phyloP scores from a whole-genome alignment of 306 rosid genomes.

The Prunus campanulata region DNA sequence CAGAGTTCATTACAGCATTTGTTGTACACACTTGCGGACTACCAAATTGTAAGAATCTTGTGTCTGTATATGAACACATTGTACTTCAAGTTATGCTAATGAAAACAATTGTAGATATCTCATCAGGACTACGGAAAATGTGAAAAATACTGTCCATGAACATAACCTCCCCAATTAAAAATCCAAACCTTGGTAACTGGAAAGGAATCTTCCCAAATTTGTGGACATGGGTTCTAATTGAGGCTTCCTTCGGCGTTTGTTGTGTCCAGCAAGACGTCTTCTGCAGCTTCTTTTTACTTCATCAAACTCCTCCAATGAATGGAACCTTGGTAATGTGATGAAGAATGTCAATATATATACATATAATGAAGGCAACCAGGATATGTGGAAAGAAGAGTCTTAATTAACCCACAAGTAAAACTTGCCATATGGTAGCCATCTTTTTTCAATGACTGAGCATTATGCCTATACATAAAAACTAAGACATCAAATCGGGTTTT shows the following conservation, averaged over 20 bases:
- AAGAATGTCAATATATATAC: not conserved
- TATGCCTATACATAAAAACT: too few species aligned
- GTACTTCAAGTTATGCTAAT: not conserved
- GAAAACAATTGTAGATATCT: not conserved
- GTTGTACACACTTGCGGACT: slow-evolving; percentile 24
- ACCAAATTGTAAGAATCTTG: slow-evolving; percentile 32
- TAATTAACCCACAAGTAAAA: too few species aligned
- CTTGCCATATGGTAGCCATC: too few species aligned
- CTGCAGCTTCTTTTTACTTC: slow-evolving; percentile 87
- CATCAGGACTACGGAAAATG: not conserved
- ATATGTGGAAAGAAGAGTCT: too few species aligned
- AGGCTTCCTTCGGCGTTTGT: slow-evolving; percentile 77
- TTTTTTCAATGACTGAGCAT: too few species aligned
- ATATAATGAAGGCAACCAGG: too few species aligned
- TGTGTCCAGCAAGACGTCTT: slow-evolving; percentile 85
- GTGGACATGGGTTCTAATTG: slow-evolving; percentile 59
- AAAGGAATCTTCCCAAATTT: slow-evolving; percentile 50
- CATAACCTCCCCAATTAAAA: not conserved
- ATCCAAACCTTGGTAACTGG: slow-evolving; percentile 54
- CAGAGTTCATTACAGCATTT: slow-evolving; percentile 25
- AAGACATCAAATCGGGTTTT: too few species aligned
- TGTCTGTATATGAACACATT: slow-evolving; percentile 22
- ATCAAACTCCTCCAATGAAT: slow-evolving; percentile 80
- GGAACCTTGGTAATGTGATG: slow-evolving; percentile 52
- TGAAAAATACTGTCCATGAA: not conserved